Evolutionary conservation across 2,329 filamentous ascomycete species (phyloP).

Genomic region (Colletotrichum euphorbiae): DNA sequence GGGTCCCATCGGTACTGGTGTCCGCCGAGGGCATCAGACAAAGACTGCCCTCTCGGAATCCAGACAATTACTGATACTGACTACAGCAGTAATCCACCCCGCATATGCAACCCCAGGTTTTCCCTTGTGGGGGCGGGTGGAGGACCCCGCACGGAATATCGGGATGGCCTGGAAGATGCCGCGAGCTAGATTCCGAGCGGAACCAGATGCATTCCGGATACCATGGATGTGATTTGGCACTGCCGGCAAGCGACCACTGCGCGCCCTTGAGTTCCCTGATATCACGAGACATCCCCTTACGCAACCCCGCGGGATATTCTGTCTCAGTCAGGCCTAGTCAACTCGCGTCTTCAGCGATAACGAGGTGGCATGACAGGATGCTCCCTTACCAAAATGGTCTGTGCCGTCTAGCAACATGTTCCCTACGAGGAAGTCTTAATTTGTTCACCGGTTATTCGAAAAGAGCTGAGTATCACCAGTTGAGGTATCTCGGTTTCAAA

Average conservation of each 20-base stretch:
- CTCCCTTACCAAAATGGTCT: neutral
- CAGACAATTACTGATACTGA: neutral
- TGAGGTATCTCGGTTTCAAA: too few species aligned
- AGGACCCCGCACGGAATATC: slow-evolving; percentile 27
- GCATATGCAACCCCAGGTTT: slow-evolving; percentile 24
- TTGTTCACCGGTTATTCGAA: too few species aligned
- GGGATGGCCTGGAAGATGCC: neutral
- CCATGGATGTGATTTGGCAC: neutral
- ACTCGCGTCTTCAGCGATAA: neutral
- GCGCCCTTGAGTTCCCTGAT: too few species aligned
- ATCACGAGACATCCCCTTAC: neutral
- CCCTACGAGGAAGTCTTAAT: neutral
- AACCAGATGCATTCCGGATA: slow-evolving; percentile 16
- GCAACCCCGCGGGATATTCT: slow-evolving; percentile 3
- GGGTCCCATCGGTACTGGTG: slow-evolving; percentile 21
- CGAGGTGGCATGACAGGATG: neutral
- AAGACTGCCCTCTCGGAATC: slow-evolving; percentile 17
- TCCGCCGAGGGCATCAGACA: neutral
- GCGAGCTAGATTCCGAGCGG: slow-evolving; percentile 28
- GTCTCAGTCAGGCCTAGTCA: slow-evolving; percentile 5
- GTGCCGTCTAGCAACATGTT: neutral
- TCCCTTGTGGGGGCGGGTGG: neutral
- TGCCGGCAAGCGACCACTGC: neutral
- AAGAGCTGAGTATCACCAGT: too few species aligned
- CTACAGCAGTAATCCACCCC: neutral